Evolutionary conservation across 2,329 filamentous ascomycete genomes (phyloP).

Genomic region (Monosporascus sp.): DNA sequence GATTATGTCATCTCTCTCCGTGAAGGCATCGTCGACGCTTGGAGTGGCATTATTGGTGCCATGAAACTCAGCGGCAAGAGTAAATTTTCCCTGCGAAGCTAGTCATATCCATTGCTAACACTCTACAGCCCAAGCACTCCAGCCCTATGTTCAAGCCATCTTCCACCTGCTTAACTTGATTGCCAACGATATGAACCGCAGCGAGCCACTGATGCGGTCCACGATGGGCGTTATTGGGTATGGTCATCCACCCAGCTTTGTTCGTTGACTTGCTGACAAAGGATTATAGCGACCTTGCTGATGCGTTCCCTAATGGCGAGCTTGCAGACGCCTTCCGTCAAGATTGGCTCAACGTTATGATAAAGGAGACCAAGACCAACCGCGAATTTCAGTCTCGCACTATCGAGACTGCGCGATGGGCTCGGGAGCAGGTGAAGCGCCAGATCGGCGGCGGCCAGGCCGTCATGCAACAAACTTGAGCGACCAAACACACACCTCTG

Average conservation of each 20-base stretch:
- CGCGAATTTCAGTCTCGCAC: conserved; percentile 81
- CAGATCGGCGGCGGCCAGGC: conserved; percentile 57
- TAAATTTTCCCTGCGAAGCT: conserved; percentile 34
- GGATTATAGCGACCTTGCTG: conserved; percentile 77
- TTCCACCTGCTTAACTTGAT: conserved; percentile 82
- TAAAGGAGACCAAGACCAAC: conserved; percentile 87
- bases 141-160: conserved; percentile 76
- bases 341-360: conserved; percentile 84
- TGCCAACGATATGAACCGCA: conserved; percentile 77
- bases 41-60: conserved; percentile 92
- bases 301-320: conserved; percentile 88
- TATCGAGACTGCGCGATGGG: conserved; percentile 93
- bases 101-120: conserved; percentile 19
- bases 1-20: conserved; percentile 93
- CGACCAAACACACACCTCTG: conserved; percentile 4
- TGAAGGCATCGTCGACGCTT: conserved; percentile 98
- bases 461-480: conserved; percentile 49
- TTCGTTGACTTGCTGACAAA: conserved; percentile 1
- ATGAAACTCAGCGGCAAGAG: conserved; percentile 81
- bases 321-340: conserved; percentile 78
- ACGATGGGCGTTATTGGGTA: conserved; percentile 97
- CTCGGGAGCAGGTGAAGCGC: conserved; percentile 93
- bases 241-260: conserved; percentile 28
- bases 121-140: conserved; percentile 58
- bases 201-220: conserved; percentile 86